Base-by-base conservation (phyloP, 371 early-diverging fungal species). In the Mortierella sp. region DNA sequence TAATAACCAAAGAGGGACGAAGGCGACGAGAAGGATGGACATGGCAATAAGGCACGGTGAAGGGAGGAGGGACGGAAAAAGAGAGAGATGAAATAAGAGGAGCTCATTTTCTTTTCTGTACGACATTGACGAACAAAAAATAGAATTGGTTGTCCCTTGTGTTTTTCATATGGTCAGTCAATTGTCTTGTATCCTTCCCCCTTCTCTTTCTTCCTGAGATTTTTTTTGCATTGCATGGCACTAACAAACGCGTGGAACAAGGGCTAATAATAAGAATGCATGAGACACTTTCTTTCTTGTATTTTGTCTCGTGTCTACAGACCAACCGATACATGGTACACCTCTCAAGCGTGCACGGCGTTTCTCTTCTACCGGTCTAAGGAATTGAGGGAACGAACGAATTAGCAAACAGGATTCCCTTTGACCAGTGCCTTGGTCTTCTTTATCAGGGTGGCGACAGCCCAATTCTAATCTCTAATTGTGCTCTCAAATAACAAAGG, bases 131-230 rank as follows among this genome's bases (percentile, higher is more conserved):
- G 9, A 19, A 19, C 13, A 31, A 58, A 58, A 58, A 29, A 34
- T 58, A 58, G 7, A 58, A 29, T 34, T 34, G 22, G 34, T 7
- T 22, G 2, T 16, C 34, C 31, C 58, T 58, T 58, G 22, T 58
- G 58, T 58, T 22, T 58, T 58, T 58, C 58, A 58, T 58, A 58
- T 58, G 64, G 41, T 31, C n/a, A n/a, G n/a, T n/a, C n/a, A n/a
- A n/a, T n/a, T n/a, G n/a, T n/a, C n/a, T n/a, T n/a, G n/a, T n/a
- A n/a, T 50, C 64, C 64, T 26, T 11, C 24, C 34, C 2, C 34
- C 14, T 29, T 63, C 63, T 13, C 26, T 52, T 16, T 24, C 2
- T 55, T n/a, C 34, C 26, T 26, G 5, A 34, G 24, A 64, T 55
- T 55, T 64, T n/a, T 19, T 6, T 22, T 29, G 26, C n/a, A n/a